Percentiles rank a stretch among this genome's conserved stretches.
phyloP scores from a whole-genome alignment of 345 rosid species.

The Jatropha curcas region DNA sequence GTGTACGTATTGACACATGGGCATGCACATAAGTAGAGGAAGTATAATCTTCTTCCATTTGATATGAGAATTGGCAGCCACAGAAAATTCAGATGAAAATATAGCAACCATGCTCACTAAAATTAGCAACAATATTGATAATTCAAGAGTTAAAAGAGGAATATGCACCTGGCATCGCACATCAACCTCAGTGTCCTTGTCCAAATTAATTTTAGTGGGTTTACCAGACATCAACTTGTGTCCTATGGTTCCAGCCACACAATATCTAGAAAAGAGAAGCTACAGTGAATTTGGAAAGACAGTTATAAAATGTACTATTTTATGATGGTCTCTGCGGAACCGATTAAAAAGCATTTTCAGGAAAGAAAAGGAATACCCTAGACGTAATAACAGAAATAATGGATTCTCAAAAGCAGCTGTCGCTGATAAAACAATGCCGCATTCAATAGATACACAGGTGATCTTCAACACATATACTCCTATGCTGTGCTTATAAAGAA shows the following conservation, averaged over 20 bases:
- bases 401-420: not conserved
- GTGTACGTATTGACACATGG: not conserved
- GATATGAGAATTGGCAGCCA: not conserved
- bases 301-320: not conserved
- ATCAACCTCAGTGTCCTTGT: constrained; percentile 77
- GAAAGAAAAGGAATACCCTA: not conserved
- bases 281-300: not conserved
- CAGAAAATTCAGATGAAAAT: constrained; percentile 1
- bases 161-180: constrained; percentile 84
- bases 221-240: constrained; percentile 87
- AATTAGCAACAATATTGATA: not conserved
- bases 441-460: too few relatives aligned
- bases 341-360: not conserved
- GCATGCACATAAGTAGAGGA: not conserved
- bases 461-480: not conserved
- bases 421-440: too few relatives aligned
- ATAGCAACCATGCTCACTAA: not conserved
- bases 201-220: constrained; percentile 75
- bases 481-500: not conserved
- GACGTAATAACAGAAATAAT: not conserved
- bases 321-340: not conserved
- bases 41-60: not conserved
- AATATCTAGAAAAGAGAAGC: constrained; percentile 48
- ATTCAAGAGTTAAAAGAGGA: not conserved
- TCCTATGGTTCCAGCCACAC: constrained; percentile 93